Evolutionary conservation across 305 asterid genomes (phyloP).

Genomic region (Fraxinus nigra): DNA sequence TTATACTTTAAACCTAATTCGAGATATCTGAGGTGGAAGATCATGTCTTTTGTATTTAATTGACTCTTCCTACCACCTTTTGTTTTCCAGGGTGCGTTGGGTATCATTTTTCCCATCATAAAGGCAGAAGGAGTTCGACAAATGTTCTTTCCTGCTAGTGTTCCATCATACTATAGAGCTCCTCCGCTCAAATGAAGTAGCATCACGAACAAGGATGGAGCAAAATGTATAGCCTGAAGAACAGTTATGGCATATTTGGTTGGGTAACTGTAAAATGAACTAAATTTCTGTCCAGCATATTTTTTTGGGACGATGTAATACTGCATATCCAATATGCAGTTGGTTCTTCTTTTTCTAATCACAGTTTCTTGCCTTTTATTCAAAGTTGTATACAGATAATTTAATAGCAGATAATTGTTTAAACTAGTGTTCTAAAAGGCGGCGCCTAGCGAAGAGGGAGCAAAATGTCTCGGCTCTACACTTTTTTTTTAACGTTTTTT

Average conservation of each 20-base stretch:
- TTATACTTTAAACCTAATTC: neutral
- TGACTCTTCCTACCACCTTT: neutral
- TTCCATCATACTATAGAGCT: slow-evolving; percentile 29
- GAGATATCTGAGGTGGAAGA: neutral
- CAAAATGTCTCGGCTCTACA: no score
- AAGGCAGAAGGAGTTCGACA: slow-evolving; percentile 36
- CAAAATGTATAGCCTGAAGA: neutral
- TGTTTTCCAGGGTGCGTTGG: slow-evolving; percentile 29
- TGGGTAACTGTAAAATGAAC: neutral
- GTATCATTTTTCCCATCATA: slow-evolving; percentile 31
- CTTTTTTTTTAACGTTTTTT: no score
- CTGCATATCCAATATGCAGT: neutral
- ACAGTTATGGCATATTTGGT: neutral
- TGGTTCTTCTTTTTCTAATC: neutral
- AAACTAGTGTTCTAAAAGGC: neutral
- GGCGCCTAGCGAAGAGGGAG: no score
- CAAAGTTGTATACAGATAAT: neutral
- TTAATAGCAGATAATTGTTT: neutral
- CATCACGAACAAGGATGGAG: neutral
- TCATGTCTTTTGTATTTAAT: neutral
- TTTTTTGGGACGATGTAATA: neutral
- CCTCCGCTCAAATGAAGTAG: slow-evolving; percentile 15
- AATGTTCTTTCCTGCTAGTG: slow-evolving; percentile 30
- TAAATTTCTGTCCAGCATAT: neutral
- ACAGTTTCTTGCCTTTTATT: neutral